Conservation (phyloP, 1,284 basidiomycete species). For the Meripilus lineatus region DNA sequence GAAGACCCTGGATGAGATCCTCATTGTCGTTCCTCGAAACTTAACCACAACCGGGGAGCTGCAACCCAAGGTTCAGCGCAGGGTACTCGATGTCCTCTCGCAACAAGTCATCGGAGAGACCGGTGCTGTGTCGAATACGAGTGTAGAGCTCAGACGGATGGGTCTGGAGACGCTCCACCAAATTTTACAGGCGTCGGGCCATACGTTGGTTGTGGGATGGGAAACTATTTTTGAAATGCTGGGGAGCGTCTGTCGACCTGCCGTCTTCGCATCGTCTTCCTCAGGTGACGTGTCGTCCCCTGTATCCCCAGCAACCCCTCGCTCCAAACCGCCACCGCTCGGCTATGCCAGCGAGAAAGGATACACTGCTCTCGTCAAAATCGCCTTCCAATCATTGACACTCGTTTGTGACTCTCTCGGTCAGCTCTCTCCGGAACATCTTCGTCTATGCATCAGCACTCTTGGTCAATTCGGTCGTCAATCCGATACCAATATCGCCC, state of each 20-base stretch:
- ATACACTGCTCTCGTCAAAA: constrained; percentile 69
- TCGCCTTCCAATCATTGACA: constrained; percentile 91
- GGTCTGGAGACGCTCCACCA: constrained; percentile 87
- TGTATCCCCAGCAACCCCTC: constrained; percentile 33
- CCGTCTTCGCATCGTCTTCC: constrained; percentile 25
- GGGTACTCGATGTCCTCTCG: constrained; percentile 78
- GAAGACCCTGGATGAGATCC: constrained; percentile 77
- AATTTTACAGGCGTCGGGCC: constrained; percentile 87
- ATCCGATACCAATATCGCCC: constrained; percentile 90
- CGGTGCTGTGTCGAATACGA: constrained; percentile 40
- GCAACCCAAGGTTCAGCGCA: constrained; percentile 71
- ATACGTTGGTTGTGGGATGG: constrained; percentile 90
- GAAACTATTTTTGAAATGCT: constrained; percentile 90
- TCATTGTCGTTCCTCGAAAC: constrained; percentile 68
- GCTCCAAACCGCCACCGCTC: constrained; percentile 43
- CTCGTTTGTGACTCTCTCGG: constrained; percentile 92
- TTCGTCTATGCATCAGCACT: constrained; percentile 85
- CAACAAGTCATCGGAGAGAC: constrained; percentile 69
- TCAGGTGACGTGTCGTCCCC: constrained; percentile 37
- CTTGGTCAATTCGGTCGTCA: constrained; percentile 90
- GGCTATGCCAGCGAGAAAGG: constrained; percentile 61
- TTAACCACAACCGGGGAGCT: constrained; percentile 55
- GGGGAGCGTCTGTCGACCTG: constrained; percentile 70
- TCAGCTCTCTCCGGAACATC: constrained; percentile 72
- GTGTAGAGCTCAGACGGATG: constrained; percentile 78